Percentiles rank a stretch among this genome's conserved stretches.
Evolutionary conservation across 371 early-diverging fungal genomes (phyloP).

Genomic region (Actinomortierella wolfii): DNA sequence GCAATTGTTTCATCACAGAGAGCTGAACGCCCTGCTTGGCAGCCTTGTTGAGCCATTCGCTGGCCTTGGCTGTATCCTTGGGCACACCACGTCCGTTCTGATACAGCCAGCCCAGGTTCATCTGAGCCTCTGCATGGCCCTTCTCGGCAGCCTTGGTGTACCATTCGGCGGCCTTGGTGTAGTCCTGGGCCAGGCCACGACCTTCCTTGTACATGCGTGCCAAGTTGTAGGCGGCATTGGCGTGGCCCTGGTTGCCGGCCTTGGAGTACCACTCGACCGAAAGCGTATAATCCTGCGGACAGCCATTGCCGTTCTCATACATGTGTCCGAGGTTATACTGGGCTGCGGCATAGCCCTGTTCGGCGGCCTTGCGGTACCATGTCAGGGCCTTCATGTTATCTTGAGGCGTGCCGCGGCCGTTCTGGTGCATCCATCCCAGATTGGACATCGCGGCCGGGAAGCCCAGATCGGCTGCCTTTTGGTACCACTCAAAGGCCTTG

Average conservation of each 20-base stretch:
- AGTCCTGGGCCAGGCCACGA: slow-evolving; percentile 52
- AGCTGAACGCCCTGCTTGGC: slow-evolving; percentile 44
- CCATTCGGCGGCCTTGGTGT: slow-evolving; percentile 55
- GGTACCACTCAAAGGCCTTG: slow-evolving; percentile 50
- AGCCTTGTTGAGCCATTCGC: slow-evolving; percentile 49
- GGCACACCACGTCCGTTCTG: slow-evolving; percentile 50
- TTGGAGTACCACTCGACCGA: slow-evolving; percentile 53
- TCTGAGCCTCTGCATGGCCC: slow-evolving; percentile 50
- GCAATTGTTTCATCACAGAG: no score
- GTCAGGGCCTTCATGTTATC: slow-evolving; percentile 61
- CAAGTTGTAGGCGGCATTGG: slow-evolving; percentile 47
- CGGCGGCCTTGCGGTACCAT: slow-evolving; percentile 70
- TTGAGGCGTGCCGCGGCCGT: slow-evolving; percentile 53
- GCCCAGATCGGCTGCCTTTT: slow-evolving; percentile 53
- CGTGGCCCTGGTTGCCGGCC: slow-evolving; percentile 48
- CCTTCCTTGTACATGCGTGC: slow-evolving; percentile 59
- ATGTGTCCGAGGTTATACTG: slow-evolving; percentile 72
- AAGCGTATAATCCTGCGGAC: slow-evolving; percentile 49
- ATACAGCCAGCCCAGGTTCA: slow-evolving; percentile 54
- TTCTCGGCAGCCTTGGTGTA: slow-evolving; percentile 55
- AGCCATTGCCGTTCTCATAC: slow-evolving; percentile 74
- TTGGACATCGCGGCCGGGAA: slow-evolving; percentile 73
- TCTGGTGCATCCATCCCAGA: slow-evolving; percentile 60
- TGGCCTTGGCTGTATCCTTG: slow-evolving; percentile 47
- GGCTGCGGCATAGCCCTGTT: slow-evolving; percentile 63